phyloP scores from a whole-genome alignment of 2,329 filamentous ascomycete genomes.

The Emydomyces testavorans region DNA sequence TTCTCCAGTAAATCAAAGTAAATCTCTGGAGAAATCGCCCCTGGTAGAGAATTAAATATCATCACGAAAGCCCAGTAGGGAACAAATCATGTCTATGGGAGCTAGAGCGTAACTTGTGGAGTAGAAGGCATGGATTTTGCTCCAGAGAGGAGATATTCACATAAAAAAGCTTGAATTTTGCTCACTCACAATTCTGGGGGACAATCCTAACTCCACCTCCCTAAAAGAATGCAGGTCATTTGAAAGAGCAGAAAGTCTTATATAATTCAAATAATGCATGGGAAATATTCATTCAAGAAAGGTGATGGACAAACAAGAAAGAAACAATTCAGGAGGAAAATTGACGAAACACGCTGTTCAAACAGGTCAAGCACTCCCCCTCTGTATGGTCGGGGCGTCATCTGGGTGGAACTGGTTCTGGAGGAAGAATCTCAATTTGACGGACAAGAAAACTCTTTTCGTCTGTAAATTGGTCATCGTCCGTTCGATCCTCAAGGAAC shows the following conservation, averaged over 20 bases:
- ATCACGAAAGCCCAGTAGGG: too few species aligned
- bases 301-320: not conserved
- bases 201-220: not conserved
- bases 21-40: conserved; percentile 7
- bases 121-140: too few species aligned
- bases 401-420: conserved; percentile 27
- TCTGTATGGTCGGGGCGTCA: not conserved
- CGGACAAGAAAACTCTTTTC: conserved; percentile 95
- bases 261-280: too few species aligned
- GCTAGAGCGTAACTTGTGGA: too few species aligned
- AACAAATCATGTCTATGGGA: too few species aligned
- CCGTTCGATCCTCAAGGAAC: conserved; percentile 87
- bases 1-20: conserved; percentile 12
- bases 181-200: too few species aligned
- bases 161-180: too few species aligned
- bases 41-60: too few species aligned
- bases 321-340: not conserved
- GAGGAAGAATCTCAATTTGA: conserved; percentile 56
- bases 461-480: conserved; percentile 97
- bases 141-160: too few species aligned
- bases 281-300: not conserved
- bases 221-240: too few species aligned
- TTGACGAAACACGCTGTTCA: not conserved
- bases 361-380: not conserved
- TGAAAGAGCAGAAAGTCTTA: too few species aligned